Evolutionary conservation across 768 basidiomycete genomes (phyloP).

Genomic region (Chalciporus piperatus): DNA sequence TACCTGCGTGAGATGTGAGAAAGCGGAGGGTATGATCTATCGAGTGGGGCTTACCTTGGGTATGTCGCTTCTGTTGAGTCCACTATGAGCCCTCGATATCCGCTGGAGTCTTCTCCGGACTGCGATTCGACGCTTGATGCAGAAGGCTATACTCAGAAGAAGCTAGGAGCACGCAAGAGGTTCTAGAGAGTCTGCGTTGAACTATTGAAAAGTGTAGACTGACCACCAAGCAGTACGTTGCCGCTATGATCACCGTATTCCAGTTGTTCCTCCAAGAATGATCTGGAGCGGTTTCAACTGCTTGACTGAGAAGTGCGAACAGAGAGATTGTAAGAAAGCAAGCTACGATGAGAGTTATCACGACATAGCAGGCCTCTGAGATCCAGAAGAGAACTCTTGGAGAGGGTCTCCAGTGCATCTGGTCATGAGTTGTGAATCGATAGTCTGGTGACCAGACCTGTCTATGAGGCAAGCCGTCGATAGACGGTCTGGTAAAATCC

Average conservation of each 20-base stretch:
- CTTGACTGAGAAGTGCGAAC: slow-evolving; percentile 64
- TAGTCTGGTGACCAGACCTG: too few species aligned
- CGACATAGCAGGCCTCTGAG: slow-evolving; percentile 51
- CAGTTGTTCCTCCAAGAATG: slow-evolving; percentile 58
- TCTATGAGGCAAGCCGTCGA: too few species aligned
- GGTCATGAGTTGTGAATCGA: too few species aligned
- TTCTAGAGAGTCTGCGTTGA: too few species aligned
- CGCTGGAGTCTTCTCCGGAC: slow-evolving; percentile 62
- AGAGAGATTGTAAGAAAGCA: slow-evolving; percentile 63
- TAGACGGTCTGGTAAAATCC: too few species aligned
- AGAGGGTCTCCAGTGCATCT: slow-evolving; percentile 30
- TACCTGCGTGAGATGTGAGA: slow-evolving; percentile 36
- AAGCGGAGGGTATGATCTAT: not conserved
- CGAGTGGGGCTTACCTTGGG: slow-evolving; percentile 48
- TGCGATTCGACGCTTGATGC: slow-evolving; percentile 65
- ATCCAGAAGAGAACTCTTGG: slow-evolving; percentile 46
- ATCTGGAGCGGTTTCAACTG: slow-evolving; percentile 59
- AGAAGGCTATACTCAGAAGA: slow-evolving; percentile 56
- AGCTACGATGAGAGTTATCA: slow-evolving; percentile 48
- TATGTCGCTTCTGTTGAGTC: slow-evolving; percentile 52
- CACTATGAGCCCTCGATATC: slow-evolving; percentile 60
- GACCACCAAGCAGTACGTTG: slow-evolving; percentile 70
- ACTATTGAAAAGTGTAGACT: slow-evolving; percentile 20
- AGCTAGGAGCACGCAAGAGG: slow-evolving; percentile 36
- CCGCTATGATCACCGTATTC: slow-evolving; percentile 65